Evolutionary conservation across 148 eudicot genomes (phyloP).

Genomic region (Fallopia convolvulus): DNA sequence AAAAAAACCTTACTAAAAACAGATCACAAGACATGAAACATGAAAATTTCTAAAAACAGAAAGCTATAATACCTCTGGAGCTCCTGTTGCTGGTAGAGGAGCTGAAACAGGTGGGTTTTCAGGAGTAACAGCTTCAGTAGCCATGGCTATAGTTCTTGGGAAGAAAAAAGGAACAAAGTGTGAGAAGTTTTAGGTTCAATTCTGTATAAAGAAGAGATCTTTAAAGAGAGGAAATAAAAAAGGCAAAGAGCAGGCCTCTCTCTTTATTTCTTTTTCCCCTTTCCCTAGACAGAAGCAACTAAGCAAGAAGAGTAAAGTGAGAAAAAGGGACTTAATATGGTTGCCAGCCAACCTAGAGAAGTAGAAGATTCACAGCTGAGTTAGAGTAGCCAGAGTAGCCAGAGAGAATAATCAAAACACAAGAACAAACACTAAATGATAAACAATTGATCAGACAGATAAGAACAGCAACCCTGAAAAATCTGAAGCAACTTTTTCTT

Average conservation of each 20-base stretch:
- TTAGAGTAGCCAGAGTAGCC: neutral
- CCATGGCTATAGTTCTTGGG: slow-evolving; percentile 14
- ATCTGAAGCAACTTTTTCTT: slow-evolving; percentile 1
- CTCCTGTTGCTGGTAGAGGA: slow-evolving; percentile 14
- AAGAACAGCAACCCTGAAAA: neutral
- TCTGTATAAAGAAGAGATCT: slow-evolving; percentile 11
- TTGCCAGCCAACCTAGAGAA: neutral
- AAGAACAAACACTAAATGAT: neutral
- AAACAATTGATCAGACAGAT: slow-evolving; percentile 2
- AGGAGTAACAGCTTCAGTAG: slow-evolving; percentile 28
- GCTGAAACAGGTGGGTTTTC: slow-evolving; percentile 13
- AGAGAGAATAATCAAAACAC: slow-evolving; percentile 6
- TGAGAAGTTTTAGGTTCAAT: neutral
- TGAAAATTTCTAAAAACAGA: neutral
- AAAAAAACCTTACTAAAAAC: too few relatives aligned
- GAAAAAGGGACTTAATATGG: slow-evolving; percentile 1
- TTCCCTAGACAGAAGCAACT: slow-evolving; percentile 1
- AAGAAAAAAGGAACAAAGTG: neutral
- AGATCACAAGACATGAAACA: neutral
- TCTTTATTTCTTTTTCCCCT: neutral
- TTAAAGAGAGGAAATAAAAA: neutral
- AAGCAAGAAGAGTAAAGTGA: neutral
- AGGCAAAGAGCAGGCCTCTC: neutral
- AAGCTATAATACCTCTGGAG: neutral
- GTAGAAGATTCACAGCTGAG: neutral